These are phyloP conservation scores for Penicillium hordei DNA, from an alignment of 2,329 filamentous ascomycete genomes.

Conservation along the genomic window DNA sequence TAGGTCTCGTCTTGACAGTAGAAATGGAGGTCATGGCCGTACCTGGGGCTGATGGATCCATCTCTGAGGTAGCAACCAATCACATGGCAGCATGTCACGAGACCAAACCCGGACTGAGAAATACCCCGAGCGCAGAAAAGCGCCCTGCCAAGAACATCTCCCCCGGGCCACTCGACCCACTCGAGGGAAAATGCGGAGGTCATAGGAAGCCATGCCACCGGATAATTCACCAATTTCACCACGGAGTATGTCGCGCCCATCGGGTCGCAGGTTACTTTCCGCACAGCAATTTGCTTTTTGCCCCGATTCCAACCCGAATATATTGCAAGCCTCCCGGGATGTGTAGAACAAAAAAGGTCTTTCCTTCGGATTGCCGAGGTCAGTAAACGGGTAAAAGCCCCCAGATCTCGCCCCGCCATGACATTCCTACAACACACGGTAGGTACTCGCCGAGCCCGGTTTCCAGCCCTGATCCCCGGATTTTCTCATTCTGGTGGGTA, in stretches of 20 bases:
- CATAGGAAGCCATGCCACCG: background rate
- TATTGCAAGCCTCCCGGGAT: background rate
- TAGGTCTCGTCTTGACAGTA: too few relatives aligned
- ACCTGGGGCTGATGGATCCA: background rate
- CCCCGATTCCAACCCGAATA: background rate
- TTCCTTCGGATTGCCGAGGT: background rate
- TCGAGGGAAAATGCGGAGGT: background rate
- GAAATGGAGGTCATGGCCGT: background rate
- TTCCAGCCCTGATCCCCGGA: background rate
- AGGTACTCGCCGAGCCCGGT: background rate
- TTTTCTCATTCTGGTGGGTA: background rate
- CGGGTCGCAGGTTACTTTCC: background rate
- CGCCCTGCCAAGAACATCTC: background rate
- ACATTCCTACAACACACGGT: background rate
- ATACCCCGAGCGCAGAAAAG: background rate
- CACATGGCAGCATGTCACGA: background rate
- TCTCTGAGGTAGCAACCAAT: background rate
- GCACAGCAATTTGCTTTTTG: background rate
- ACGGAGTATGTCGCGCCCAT: background rate
- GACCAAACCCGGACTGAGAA: background rate
- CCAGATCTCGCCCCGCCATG: slow-evolving; percentile 2
- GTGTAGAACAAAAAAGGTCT: background rate
- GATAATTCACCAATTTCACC: too few relatives aligned
- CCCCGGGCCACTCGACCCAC: background rate
- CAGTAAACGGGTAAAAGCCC: background rate